Evolutionary conservation across 2,329 filamentous ascomycete species (phyloP).

Genomic region (Fonsecaea multimorphosa): DNA sequence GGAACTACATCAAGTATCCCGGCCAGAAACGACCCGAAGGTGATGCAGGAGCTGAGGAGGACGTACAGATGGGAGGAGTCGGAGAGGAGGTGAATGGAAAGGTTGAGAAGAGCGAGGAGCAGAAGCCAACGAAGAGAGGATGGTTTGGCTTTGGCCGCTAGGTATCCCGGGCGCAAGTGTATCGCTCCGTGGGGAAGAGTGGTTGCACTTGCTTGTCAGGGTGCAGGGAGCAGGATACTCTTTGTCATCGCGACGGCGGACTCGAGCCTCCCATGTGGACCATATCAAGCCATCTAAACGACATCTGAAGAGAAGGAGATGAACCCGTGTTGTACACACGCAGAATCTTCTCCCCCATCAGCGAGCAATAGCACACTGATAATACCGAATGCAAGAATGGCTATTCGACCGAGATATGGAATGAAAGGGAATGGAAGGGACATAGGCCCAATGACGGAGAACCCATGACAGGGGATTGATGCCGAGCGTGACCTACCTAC

Average conservation of each 20-base stretch:
- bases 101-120: slow-evolving; percentile 44
- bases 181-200: no score
- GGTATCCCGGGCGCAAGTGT: no score
- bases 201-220: neutral
- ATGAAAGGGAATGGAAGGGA: neutral
- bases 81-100: slow-evolving; percentile 41
- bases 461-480: neutral
- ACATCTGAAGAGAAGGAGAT: neutral
- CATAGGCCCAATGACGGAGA: neutral
- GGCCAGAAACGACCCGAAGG: slow-evolving; percentile 53
- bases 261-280: neutral
- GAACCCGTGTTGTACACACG: neutral
- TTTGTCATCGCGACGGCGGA: neutral
- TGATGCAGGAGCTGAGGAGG: neutral
- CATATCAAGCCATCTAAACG: neutral
- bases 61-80: slow-evolving; percentile 20
- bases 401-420: neutral
- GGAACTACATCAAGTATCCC: slow-evolving; percentile 96
- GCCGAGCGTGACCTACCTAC: no score
- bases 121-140: slow-evolving; percentile 67
- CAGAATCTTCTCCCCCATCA: neutral
- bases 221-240: neutral
- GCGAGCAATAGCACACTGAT: neutral
- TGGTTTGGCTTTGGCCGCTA: slow-evolving; percentile 74
- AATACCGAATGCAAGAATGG: no score